Evolutionary conservation across 2,329 filamentous ascomycete species (phyloP).

Genomic region (Passalora sequoiae): DNA sequence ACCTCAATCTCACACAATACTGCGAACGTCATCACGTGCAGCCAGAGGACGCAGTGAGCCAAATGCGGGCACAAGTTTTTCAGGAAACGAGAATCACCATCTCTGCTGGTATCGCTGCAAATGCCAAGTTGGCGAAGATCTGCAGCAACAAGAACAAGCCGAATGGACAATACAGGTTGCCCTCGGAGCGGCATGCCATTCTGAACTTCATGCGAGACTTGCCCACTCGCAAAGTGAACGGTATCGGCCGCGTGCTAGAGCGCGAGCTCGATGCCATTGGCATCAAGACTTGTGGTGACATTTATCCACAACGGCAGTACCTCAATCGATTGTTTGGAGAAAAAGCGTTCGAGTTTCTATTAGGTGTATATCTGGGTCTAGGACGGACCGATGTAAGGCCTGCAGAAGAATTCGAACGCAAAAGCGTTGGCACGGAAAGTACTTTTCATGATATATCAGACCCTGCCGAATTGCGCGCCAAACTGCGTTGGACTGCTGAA

Average conservation of each 20-base stretch:
- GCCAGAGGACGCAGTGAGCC: conserved; percentile 68
- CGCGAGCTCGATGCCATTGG: conserved; percentile 83
- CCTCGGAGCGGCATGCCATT: conserved; percentile 66
- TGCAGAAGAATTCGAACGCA: conserved; percentile 82
- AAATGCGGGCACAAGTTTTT: conserved; percentile 72
- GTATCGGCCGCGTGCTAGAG: conserved; percentile 89
- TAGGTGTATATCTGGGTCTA: conserved; percentile 77
- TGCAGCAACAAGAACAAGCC: conserved; percentile 95
- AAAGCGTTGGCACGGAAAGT: conserved; percentile 88
- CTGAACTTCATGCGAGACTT: conserved; percentile 75
- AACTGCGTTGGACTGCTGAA: conserved; percentile 73
- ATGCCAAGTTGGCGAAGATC: conserved; percentile 91
- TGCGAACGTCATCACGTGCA: conserved; percentile 63
- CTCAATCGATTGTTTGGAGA: conserved; percentile 78
- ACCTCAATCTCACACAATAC: conserved; percentile 86
- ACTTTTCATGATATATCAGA: conserved; percentile 80
- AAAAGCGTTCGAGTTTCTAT: conserved; percentile 81
- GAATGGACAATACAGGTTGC: conserved; percentile 79
- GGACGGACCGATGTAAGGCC: conserved; percentile 74
- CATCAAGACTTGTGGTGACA: conserved; percentile 81
- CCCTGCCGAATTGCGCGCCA: conserved; percentile 63
- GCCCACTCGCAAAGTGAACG: conserved; percentile 86
- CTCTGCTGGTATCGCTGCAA: conserved; percentile 89
- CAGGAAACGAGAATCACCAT: conserved; percentile 77
- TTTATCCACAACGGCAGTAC: conserved; percentile 69